Base-by-base conservation (phyloP, 176 grass and related monocot species). In the Bonia amplexicaulis region DNA sequence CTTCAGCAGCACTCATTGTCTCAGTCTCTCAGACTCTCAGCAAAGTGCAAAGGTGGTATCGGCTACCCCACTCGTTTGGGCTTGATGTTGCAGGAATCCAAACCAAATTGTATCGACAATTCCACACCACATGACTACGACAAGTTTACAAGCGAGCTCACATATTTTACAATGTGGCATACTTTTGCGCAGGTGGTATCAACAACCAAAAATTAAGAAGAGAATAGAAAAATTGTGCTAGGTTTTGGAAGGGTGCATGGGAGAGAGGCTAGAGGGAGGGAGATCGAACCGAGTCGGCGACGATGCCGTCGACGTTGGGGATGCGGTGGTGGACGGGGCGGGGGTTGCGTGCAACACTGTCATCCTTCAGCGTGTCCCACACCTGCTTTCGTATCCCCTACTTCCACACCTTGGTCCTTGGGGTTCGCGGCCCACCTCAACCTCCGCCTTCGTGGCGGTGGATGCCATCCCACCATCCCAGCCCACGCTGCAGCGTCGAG, bases 261-360 rank as follows among this genome's bases (percentile, higher is more conserved):
- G 35, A 37, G 35, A 37, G 35, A 37, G 35, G 35, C 35, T 5
- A 37, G 35, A 37, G 35, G 25, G 6, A 5, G 46, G 12, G 40
- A 9, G 80, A 6, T 25, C 26, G 55, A 44, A 98, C 91, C 77
- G 80, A 66, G 6, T 93, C 85, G 15, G 93, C 93, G 2, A 80
- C 85, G 14, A 91, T 88, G 37, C 96, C 81, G 37, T 83, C 86
- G 76, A 98, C 95, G 71, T 95, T 98, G 86, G 96, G 93, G 80
- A 98, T 98, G 57, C 91, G 93, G 85, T 98, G 96, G 88, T 98
- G 96, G 51, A 95, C 91, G 20, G 93, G 93, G 13, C 86, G 93
- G 45, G 96, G 96, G 74, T 92, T 91, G 19, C 91, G 85, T 48
- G 91, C 89, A 13, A 95, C 67, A 22, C 88, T 87, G 41, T 95